These are phyloP conservation scores for Fomitiporia mediterranea DNA, from an alignment of 1,284 basidiomycete species.

Conservation along the genomic window DNA sequence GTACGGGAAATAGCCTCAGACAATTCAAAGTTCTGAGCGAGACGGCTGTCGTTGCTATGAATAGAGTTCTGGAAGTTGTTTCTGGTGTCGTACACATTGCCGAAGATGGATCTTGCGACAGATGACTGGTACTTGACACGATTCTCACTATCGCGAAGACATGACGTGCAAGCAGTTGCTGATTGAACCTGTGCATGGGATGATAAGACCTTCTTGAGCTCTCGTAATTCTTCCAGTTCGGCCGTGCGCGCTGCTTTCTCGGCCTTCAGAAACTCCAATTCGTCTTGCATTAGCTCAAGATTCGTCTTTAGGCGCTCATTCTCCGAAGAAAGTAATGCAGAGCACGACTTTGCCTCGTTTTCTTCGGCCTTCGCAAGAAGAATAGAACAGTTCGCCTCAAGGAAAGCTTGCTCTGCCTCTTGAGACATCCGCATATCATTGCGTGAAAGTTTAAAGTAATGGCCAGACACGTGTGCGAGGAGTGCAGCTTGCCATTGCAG, in stretches of 20 bases:
- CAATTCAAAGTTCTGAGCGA: background rate
- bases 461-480: constrained; percentile 51
- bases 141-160: too few species aligned
- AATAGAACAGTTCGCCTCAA: constrained; percentile 45
- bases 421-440: constrained; percentile 22
- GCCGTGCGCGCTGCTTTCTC: background rate
- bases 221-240: background rate
- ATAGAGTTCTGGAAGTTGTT: too few species aligned
- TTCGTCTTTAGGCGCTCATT: constrained; percentile 21
- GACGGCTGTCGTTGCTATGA: too few species aligned
- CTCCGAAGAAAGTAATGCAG: constrained; percentile 30
- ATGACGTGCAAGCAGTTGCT: too few species aligned
- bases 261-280: background rate
- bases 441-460: constrained; percentile 40
- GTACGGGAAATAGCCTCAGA: background rate
- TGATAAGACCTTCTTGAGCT: background rate
- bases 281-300: background rate
- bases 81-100: too few species aligned
- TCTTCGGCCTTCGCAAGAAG: constrained; percentile 40
- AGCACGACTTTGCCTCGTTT: constrained; percentile 32
- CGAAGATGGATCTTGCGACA: too few species aligned
- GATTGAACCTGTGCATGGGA: too few species aligned
- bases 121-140: too few species aligned
- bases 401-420: constrained; percentile 32
- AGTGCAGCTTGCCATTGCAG: constrained; percentile 62